Conservation (phyloP, 208 protist genomes). For the Naegleria gruberi region DNA sequence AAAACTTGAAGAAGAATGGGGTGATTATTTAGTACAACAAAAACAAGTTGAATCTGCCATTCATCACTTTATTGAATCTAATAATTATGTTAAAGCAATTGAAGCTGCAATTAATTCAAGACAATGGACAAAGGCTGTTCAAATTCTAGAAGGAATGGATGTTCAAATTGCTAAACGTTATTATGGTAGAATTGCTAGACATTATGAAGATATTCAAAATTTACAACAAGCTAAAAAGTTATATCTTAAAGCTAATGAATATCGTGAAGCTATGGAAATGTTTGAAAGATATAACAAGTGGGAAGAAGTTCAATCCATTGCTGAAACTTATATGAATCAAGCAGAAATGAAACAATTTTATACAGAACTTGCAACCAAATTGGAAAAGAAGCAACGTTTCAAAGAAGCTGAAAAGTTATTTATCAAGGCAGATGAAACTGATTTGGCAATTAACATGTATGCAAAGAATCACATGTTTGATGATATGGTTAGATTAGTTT, state of each 20-base stretch:
- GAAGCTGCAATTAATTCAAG: constrained; percentile 84
- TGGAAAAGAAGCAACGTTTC: constrained; percentile 83
- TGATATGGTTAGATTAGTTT: constrained; percentile 57
- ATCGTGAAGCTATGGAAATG: constrained; percentile 88
- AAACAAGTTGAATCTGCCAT: constrained; percentile 89
- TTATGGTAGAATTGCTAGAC: constrained; percentile 77
- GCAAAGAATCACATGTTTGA: constrained; percentile 69
- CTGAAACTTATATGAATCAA: constrained; percentile 72
- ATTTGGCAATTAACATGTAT: constrained; percentile 93
- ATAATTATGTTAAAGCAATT: constrained; percentile 84
- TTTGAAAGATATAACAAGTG: constrained; percentile 79
- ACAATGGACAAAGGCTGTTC: constrained; percentile 83
- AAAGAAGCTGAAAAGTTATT: constrained; percentile 88
- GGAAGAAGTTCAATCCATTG: constrained; percentile 84
- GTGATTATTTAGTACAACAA: constrained; percentile 87
- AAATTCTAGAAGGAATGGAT: constrained; percentile 49
- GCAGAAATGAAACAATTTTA: constrained; percentile 79
- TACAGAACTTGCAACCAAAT: constrained; percentile 76
- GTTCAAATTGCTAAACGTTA: constrained; percentile 54
- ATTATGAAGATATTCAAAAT: constrained; percentile 81
- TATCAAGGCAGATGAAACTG: constrained; percentile 85
- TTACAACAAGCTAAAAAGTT: constrained; percentile 84
- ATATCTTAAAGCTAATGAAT: constrained; percentile 72
- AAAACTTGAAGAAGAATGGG: constrained; percentile 85
- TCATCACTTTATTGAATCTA: constrained; percentile 92